Evolutionary conservation across 1,284 basidiomycete species (phyloP), one percentile per base, ranked within the genome.

Genomic region (Cerrena zonata): DNA sequence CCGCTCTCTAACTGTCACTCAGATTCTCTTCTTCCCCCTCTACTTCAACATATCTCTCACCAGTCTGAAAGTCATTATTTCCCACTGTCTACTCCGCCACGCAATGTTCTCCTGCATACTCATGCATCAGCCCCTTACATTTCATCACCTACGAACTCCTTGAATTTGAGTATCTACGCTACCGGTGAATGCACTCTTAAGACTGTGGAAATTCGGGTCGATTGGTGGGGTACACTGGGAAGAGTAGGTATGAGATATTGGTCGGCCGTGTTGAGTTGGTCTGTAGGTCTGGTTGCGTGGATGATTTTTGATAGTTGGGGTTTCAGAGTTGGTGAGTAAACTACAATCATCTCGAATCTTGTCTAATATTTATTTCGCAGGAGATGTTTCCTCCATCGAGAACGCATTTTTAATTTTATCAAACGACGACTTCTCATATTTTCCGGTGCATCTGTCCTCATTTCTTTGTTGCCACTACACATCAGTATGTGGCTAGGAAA

Each of bases 191-290:
- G 75, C 34, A 68, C 67, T 11, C 85, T 83, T 2, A 55, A 67
- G 0, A 67, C 65, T 1, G 55, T 92, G 2, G 55, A 60, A 0
- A 60, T 94, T 12, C 63, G 68, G 5, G 61, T 92, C 3, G 86
- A 91, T 61, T 83, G 81, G 79, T 71, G 73, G 63, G 73, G 78
- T n/a, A 85, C 82, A 1, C 53, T 87, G 5, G 88, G 88, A 3
- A 76, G 89, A 45, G 77, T 78, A 65, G 79, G 82, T 2, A 69
- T 80, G 11, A 74, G 92, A n/a, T 91, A 90, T 65, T 79, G 84
- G 46, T 82, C 80, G 26, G 82, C 82, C 1, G 60, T 85, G 0
- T 65, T 85, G 1, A 77, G 77, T 23, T 94, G 91, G 89, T 70
- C 79, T 1, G 66, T 85, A 1, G 90, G 83, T 1, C 72, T 89